These are phyloP conservation scores for Phytophthora pseudosyringae DNA, from an alignment of 352 stramenopile species.

Conservation along the genomic window DNA sequence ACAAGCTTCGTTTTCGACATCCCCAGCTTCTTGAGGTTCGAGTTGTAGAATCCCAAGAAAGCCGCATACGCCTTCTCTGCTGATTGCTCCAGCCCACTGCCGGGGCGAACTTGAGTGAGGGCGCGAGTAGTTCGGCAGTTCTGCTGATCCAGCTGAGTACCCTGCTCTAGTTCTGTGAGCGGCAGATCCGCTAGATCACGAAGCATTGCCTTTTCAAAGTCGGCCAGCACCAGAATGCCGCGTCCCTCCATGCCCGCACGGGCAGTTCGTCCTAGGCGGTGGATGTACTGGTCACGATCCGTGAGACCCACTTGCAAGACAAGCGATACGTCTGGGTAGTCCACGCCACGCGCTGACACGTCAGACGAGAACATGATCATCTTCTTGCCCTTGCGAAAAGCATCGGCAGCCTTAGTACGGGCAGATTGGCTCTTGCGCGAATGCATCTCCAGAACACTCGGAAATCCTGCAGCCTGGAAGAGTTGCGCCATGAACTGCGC, in stretches of 20 bases:
- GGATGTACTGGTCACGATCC: constrained; percentile 95
- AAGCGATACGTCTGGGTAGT: constrained; percentile 95
- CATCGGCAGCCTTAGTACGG: constrained; percentile 86
- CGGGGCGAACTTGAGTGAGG: constrained; percentile 40
- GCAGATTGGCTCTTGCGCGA: constrained; percentile 94
- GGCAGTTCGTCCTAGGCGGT: constrained; percentile 94
- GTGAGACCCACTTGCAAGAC: constrained; percentile 88
- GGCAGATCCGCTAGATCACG: constrained; percentile 77
- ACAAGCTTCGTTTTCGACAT: constrained; percentile 75
- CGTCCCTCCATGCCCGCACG: constrained; percentile 87
- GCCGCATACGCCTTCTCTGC: constrained; percentile 92
- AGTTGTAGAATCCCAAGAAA: constrained; percentile 96
- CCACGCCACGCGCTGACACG: constrained; percentile 95
- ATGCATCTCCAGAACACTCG: constrained; percentile 95
- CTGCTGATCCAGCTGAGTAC: constrained; percentile 32
- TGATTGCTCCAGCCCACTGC: constrained; percentile 68
- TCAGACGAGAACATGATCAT: constrained; percentile 95
- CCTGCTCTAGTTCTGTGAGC: constrained; percentile 45
- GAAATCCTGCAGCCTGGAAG: constrained; percentile 75
- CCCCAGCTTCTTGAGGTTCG: constrained; percentile 65
- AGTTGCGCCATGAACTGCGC: constrained; percentile 92
- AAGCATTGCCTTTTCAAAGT: constrained; percentile 86
- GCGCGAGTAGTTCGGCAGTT: constrained; percentile 38
- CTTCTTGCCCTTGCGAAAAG: constrained; percentile 88
- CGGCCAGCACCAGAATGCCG: constrained; percentile 81